phyloP scores from a whole-genome alignment of 805 yeast genomes.

The Candida piceae region DNA sequence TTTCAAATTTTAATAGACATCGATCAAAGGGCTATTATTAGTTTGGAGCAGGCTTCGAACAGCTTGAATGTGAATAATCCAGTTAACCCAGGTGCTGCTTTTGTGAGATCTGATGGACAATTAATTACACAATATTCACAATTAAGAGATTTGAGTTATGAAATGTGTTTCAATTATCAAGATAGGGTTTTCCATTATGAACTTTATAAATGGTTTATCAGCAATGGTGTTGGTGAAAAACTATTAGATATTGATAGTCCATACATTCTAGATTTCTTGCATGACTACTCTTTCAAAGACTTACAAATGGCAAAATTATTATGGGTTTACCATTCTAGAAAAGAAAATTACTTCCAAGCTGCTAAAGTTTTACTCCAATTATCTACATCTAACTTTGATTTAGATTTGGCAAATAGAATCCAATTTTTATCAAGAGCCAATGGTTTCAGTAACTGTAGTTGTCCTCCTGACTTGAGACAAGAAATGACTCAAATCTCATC shows the following conservation, averaged over 20 bases:
- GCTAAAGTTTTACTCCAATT: conserved; percentile 72
- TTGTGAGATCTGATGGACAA: conserved; percentile 29
- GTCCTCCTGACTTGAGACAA: conserved; percentile 73
- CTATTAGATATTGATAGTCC: conserved; percentile 78
- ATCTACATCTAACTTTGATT: conserved; percentile 67
- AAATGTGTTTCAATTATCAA: conserved; percentile 62
- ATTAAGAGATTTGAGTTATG: conserved; percentile 68
- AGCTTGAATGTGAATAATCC: conserved; percentile 10
- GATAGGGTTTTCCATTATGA: conserved; percentile 90
- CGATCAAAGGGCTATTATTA: conserved; percentile 55
- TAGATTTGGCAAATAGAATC: conserved; percentile 68
- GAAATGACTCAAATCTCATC: conserved; percentile 67
- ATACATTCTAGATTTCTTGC: conserved; percentile 70
- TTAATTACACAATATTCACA: conserved; percentile 47
- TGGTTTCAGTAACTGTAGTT: conserved; percentile 83
- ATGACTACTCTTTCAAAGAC: conserved; percentile 57
- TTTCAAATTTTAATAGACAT: conserved; percentile 71
- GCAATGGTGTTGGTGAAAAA: conserved; percentile 70
- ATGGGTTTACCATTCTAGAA: conserved; percentile 85
- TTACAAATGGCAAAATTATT: conserved; percentile 73
- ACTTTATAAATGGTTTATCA: conserved; percentile 87
- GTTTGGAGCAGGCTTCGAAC: conserved; percentile 27
- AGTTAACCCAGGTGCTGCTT: conserved; percentile 11
- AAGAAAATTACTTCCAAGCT: conserved; percentile 75
- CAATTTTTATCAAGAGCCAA: conserved; percentile 88